Evolutionary conservation across 1,139 yeast species (phyloP).

Genomic region (Saccharomycopsis hybrid): DNA sequence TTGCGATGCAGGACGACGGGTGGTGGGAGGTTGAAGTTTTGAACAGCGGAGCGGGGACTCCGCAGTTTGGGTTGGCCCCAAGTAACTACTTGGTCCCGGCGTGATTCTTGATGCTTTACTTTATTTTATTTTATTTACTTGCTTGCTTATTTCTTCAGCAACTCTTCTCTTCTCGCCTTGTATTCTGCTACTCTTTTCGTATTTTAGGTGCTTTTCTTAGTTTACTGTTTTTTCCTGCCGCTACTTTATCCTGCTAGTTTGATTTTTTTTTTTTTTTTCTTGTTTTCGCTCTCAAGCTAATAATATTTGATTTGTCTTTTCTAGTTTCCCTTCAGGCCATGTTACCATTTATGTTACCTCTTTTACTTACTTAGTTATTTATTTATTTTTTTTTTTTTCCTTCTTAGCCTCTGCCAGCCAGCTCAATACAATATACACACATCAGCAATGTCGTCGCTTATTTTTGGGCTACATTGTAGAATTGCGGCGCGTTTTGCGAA

Average conservation of each 20-base stretch:
- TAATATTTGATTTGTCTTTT: too few species aligned
- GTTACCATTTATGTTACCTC: background rate
- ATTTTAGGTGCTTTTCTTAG: background rate
- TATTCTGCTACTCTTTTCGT: background rate
- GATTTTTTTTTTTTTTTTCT: background rate
- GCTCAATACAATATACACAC: background rate
- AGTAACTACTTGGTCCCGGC: slow-evolving; percentile 52
- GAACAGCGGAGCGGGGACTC: slow-evolving; percentile 30
- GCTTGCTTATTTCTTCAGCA: background rate
- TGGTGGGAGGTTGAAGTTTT: slow-evolving; percentile 85
- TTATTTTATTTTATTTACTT: background rate
- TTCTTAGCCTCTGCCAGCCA: background rate
- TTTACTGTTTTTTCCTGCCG: background rate
- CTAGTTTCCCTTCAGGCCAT: too few species aligned
- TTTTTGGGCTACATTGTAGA: background rate
- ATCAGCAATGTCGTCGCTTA: background rate
- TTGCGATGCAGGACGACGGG: slow-evolving; percentile 77
- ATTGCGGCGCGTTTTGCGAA: background rate
- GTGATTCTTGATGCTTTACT: background rate
- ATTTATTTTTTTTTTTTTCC: too few species aligned
- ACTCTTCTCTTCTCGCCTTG: background rate
- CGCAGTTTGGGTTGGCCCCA: slow-evolving; percentile 61
- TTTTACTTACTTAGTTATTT: background rate
- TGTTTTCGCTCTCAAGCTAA: too few species aligned
- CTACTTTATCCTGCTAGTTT: background rate